A percentile compares a stretch with the other conserved stretches of the same genome.
These are phyloP conservation scores for Stromatinia cepivora DNA, from an alignment of 2,329 filamentous ascomycete genomes.

Conservation along the genomic window DNA sequence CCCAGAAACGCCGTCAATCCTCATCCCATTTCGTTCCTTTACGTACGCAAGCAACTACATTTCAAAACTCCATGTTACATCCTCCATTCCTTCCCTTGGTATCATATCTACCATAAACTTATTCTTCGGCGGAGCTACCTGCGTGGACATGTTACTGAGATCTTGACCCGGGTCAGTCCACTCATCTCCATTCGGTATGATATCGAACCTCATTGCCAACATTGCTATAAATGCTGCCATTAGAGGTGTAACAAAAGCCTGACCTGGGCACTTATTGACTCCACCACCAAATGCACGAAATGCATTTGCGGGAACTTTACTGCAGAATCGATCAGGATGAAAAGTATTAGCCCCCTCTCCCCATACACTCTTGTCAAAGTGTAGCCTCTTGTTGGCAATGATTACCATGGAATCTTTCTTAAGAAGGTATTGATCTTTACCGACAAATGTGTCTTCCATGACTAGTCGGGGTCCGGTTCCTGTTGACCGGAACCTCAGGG, in stretches of 20 bases:
- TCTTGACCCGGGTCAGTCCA: slow-evolving; percentile 13
- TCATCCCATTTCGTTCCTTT: not conserved
- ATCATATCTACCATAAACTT: slow-evolving; percentile 15
- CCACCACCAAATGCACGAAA: slow-evolving; percentile 21
- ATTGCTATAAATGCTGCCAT: slow-evolving; percentile 6
- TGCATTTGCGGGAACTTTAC: not conserved
- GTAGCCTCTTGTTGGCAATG: slow-evolving; percentile 2
- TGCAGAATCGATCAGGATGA: not conserved
- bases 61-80: slow-evolving; percentile 14
- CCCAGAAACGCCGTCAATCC: no score
- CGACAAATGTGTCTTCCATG: slow-evolving; percentile 14
- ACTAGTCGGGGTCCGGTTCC: slow-evolving; percentile 11
- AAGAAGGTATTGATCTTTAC: slow-evolving; percentile 19
- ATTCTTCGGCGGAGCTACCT: not conserved
- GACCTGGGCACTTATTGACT: slow-evolving; percentile 15
- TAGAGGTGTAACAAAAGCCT: not conserved
- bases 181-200: not conserved
- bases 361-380: slow-evolving; percentile 20
- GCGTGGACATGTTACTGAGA: slow-evolving; percentile 9
- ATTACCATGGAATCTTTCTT: slow-evolving; percentile 18
- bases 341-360: slow-evolving; percentile 9
- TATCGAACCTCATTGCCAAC: slow-evolving; percentile 17
- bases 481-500: slow-evolving; percentile 7
- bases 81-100: not conserved
- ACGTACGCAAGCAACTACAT: not conserved